phyloP scores from a whole-genome alignment of 2,329 filamentous ascomycete genomes.

The Diaporthe citrichinensis region DNA sequence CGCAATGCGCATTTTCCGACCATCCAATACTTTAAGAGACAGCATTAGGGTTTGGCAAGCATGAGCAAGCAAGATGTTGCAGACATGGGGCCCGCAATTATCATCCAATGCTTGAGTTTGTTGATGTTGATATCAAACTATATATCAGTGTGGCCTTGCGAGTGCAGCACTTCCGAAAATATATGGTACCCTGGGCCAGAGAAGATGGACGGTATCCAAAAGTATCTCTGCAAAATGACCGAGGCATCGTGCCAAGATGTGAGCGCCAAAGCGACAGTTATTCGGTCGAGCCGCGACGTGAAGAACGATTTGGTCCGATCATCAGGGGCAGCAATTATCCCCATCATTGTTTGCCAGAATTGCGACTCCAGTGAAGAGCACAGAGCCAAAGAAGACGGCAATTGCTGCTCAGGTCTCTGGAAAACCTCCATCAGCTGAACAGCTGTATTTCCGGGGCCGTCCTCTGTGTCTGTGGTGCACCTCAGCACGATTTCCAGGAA shows the following conservation, averaged over 20 bases:
- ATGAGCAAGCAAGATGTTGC: no score
- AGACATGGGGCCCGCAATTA: no score
- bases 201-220: conserved; percentile 18
- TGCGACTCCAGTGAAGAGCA: background rate
- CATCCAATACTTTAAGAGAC: background rate
- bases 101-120: background rate
- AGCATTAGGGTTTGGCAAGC: no score
- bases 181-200: background rate
- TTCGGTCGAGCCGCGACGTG: background rate
- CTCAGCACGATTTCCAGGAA: background rate
- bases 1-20: background rate
- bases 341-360: conserved; percentile 13
- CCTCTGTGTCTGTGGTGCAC: background rate
- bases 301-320: background rate
- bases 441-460: background rate
- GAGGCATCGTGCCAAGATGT: background rate
- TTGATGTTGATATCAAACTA: background rate
- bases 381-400: conserved; percentile 1
- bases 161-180: background rate
- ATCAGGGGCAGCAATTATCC: background rate
- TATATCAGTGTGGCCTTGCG: background rate
- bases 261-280: background rate
- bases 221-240: background rate
- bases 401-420: background rate
- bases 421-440: conserved; percentile 5